Percentiles rank a stretch among this genome's conserved stretches.
Evolutionary conservation across 2,329 filamentous ascomycete genomes (phyloP).

Genomic region (Pyrenophora graminea): DNA sequence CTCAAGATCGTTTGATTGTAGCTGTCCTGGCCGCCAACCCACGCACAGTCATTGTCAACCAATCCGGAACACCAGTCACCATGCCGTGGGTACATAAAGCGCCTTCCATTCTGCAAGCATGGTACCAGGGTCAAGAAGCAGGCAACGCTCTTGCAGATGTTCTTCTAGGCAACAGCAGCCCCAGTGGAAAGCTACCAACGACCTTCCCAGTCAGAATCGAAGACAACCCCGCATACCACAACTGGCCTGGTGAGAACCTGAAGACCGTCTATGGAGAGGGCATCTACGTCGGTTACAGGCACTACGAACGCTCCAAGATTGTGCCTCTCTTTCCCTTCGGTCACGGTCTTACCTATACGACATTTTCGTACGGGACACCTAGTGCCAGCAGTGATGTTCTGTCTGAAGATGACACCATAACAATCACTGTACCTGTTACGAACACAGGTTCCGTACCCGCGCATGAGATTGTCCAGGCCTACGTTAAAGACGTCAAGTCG

Average conservation of each 20-base stretch:
- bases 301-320: constrained; percentile 67
- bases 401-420: constrained; percentile 51
- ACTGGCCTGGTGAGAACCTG: constrained; percentile 72
- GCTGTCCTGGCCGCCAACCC: constrained; percentile 68
- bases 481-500: constrained; percentile 67
- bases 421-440: constrained; percentile 55
- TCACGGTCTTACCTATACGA: constrained; percentile 77
- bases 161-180: constrained; percentile 73
- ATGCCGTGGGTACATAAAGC: constrained; percentile 72
- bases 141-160: constrained; percentile 81
- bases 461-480: constrained; percentile 69
- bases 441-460: constrained; percentile 64
- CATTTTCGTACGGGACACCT: constrained; percentile 66
- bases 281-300: constrained; percentile 72
- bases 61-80: constrained; percentile 73
- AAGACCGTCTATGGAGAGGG: constrained; percentile 73
- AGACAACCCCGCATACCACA: constrained; percentile 72
- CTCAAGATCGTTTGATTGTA: constrained; percentile 66
- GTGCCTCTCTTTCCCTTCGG: constrained; percentile 74
- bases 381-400: constrained; percentile 57
- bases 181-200: constrained; percentile 74
- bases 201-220: constrained; percentile 65
- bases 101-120: constrained; percentile 71
- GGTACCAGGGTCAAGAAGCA: constrained; percentile 87
- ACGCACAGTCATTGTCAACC: constrained; percentile 71